These are phyloP conservation scores for Byssoonygena ceratinophila DNA, from an alignment of 2,329 filamentous ascomycete species.

Conservation along the genomic window DNA sequence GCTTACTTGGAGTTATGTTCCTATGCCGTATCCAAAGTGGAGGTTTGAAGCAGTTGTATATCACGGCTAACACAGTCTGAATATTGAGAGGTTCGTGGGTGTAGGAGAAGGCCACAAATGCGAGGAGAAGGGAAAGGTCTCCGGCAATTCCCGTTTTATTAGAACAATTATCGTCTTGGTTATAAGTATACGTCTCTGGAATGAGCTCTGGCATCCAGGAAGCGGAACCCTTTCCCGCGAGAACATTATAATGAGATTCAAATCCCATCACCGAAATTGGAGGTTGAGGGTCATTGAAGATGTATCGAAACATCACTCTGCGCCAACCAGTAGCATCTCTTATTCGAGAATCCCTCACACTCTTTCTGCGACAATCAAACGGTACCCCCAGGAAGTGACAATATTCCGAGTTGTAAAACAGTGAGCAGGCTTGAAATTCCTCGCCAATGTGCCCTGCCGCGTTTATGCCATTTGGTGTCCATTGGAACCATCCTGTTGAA, in stretches of 20 bases:
- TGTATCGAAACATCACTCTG: slow-evolving; percentile 14
- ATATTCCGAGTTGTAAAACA: slow-evolving; percentile 17
- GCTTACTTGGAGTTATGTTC: slow-evolving; percentile 14
- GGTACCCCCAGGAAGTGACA: slow-evolving; percentile 15
- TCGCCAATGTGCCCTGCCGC: neutral
- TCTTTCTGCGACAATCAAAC: slow-evolving; percentile 14
- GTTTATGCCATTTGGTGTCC: slow-evolving; percentile 7
- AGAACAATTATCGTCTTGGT: neutral
- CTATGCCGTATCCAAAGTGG: slow-evolving; percentile 17
- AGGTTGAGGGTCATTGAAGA: neutral
- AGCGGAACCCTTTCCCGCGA: slow-evolving; percentile 16
- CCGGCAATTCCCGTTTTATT: slow-evolving; percentile 16
- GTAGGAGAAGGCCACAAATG: slow-evolving; percentile 19
- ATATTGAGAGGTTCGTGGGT: neutral
- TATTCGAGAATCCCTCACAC: neutral
- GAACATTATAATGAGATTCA: slow-evolving; percentile 8
- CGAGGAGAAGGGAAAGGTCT: slow-evolving; percentile 19
- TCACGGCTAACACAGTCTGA: neutral
- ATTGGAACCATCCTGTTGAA: slow-evolving; percentile 13
- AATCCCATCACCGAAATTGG: slow-evolving; percentile 16
- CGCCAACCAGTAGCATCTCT: slow-evolving; percentile 14
- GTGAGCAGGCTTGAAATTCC: slow-evolving; percentile 13
- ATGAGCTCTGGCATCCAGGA: slow-evolving; percentile 20
- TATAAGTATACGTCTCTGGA: slow-evolving; percentile 15
- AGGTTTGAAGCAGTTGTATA: slow-evolving; percentile 15